Evolutionary conservation across 306 rosid genomes (phyloP), one percentile per base, ranked within the genome.

Genomic region (Pueraria montana): DNA sequence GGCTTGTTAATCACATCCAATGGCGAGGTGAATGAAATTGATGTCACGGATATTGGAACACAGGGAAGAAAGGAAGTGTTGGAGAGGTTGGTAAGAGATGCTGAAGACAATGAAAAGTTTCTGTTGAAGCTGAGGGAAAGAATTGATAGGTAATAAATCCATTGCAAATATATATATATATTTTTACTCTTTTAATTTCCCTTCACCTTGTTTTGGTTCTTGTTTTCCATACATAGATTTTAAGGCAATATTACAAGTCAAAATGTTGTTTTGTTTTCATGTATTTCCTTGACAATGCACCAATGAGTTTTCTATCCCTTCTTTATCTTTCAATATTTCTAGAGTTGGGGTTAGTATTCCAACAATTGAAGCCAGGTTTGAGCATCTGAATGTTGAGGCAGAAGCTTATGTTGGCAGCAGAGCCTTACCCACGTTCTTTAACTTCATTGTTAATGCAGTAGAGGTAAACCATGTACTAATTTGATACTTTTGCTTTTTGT

Each of bases 271-370:
- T 56, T 75, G 52, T 56, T 76, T 78, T 50, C 53, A 3, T 55
- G 30, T 43, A n/a, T 38, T 55, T 36, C 55, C 53, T 4, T 38
- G 80, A 40, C 55, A 11, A 12, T 55, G 13, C 9, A 61, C 45
- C 12, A 63, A 45, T 46, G 81, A 77, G 8, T 36, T 61, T 46
- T 32, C 11, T 10, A 0, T 30, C 3, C 43, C 8, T 64, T 65
- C 7, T 36, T 1, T 23, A 12, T 49, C 32, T 55, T 43, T 56
- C 59, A 52, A 68, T 53, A 17, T 38, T 64, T 40, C 26, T 73
- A 91, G 96, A 76, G 96, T 91, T 87, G 96, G 93, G 80, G 80
- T 90, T 77, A 17, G 67, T 7, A 46, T 90, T 69, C 96, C 96
- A 5, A 84, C 87, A 16, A 87, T 91, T 78, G 96, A 91, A 80